Evolutionary conservation across 31 red algal species (phyloP).

Genomic region (Asparagopsis taxiformis): DNA sequence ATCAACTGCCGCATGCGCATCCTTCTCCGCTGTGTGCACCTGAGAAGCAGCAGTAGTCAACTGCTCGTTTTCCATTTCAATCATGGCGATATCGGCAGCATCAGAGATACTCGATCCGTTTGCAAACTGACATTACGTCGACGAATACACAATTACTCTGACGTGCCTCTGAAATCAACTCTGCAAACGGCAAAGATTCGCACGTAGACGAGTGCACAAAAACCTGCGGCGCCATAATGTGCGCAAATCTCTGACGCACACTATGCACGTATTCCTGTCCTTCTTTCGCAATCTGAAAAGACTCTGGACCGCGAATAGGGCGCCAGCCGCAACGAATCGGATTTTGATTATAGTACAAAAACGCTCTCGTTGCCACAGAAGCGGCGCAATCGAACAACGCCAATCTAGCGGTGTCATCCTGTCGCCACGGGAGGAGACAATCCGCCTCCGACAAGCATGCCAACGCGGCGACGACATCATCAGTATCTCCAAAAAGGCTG

Average conservation of each 20-base stretch:
- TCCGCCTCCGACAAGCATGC: constrained; percentile 43
- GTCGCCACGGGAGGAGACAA: constrained; percentile 48
- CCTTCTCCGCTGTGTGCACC: too few relatives aligned
- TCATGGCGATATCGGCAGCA: too few relatives aligned
- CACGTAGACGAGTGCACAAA: constrained; percentile 12
- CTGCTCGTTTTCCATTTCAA: too few relatives aligned
- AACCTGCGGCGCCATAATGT: constrained; percentile 1
- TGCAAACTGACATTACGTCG: too few relatives aligned
- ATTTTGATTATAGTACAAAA: constrained; percentile 48
- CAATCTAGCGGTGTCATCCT: constrained; percentile 31
- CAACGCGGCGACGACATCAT: constrained; percentile 36
- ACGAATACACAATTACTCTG: neutral
- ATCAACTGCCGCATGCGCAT: too few relatives aligned
- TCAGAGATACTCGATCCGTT: too few relatives aligned
- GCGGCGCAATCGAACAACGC: constrained; percentile 54
- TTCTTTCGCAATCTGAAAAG: constrained; percentile 22
- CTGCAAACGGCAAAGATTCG: constrained; percentile 36
- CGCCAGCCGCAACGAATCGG: constrained; percentile 57
- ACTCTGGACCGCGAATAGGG: constrained; percentile 54
- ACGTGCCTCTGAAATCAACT: constrained; percentile 10
- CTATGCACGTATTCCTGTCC: constrained; percentile 20
- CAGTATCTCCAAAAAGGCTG: constrained; percentile 32
- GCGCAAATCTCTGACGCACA: neutral
- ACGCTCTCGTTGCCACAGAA: constrained; percentile 56
- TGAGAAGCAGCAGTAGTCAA: too few relatives aligned